phyloP scores from a whole-genome alignment of 257 asterid species.

The Solanum phureja region DNA sequence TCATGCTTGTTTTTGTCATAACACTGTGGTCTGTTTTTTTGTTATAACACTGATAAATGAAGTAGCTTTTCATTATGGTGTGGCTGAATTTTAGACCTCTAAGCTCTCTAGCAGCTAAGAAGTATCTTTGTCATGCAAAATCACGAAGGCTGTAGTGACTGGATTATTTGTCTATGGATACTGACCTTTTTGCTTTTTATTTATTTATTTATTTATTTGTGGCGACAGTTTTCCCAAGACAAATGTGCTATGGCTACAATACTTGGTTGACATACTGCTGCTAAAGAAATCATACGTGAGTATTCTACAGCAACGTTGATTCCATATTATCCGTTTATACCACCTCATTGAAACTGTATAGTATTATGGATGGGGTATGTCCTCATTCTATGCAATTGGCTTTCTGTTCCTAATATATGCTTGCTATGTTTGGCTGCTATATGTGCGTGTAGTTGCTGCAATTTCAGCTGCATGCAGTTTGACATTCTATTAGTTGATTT shows the following conservation, averaged over 20 bases:
- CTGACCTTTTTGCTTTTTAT: background rate
- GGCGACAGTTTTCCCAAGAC: constrained; percentile 80
- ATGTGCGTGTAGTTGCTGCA: background rate
- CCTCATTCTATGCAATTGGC: background rate
- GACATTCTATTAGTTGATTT: background rate
- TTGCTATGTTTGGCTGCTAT: background rate
- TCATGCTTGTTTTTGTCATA: background rate
- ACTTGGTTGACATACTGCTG: constrained; percentile 73
- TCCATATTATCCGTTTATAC: background rate
- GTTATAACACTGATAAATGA: background rate
- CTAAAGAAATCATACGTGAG: constrained; percentile 82
- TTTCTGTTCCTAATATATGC: background rate
- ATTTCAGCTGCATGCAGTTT: background rate
- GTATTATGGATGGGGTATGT: background rate
- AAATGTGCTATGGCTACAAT: constrained; percentile 83
- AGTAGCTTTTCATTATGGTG: background rate
- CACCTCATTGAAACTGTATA: background rate
- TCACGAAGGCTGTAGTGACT: background rate
- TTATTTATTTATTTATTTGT: background rate
- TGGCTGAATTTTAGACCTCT: background rate
- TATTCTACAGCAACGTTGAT: background rate
- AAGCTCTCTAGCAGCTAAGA: background rate
- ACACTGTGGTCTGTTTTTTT: background rate
- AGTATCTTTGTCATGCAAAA: background rate
- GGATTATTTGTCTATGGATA: background rate